Conservation (phyloP, 768 basidiomycete genomes). For the Fomitopsis pulvina region DNA sequence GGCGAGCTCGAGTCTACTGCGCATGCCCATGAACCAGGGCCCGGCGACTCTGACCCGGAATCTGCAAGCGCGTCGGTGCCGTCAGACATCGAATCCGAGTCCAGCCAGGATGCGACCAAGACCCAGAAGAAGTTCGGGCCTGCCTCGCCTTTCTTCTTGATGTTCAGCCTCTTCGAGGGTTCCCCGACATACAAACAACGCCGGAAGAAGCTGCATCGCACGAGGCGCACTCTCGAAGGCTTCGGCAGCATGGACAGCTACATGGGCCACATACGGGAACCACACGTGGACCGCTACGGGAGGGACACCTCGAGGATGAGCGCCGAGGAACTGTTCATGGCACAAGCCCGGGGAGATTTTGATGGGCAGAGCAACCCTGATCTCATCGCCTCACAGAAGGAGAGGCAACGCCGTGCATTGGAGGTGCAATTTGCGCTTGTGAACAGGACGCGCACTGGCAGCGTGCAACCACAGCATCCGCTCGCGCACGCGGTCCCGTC, state of each 20-base stretch:
- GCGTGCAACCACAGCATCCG: not conserved
- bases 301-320: slow-evolving; percentile 30
- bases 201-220: slow-evolving; percentile 61
- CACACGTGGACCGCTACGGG: slow-evolving; percentile 26
- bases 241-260: not conserved
- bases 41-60: slow-evolving; percentile 6
- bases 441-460: slow-evolving; percentile 3
- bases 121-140: slow-evolving; percentile 18
- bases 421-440: slow-evolving; percentile 7
- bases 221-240: slow-evolving; percentile 10
- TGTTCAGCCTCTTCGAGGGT: slow-evolving; percentile 77
- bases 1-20: slow-evolving; percentile 28
- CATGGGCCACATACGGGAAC: slow-evolving; percentile 18
- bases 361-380: slow-evolving; percentile 24
- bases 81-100: slow-evolving; percentile 16
- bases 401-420: slow-evolving; percentile 26
- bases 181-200: slow-evolving; percentile 86
- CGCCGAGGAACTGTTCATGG: slow-evolving; percentile 62
- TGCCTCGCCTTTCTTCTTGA: slow-evolving; percentile 46
- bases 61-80: slow-evolving; percentile 10
- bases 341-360: slow-evolving; percentile 54
- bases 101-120: slow-evolving; percentile 4
- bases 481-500: not conserved
- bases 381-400: slow-evolving; percentile 22
- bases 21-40: slow-evolving; percentile 23